Conservation (phyloP, 768 basidiomycete species). For the Amanita brunnescens region DNA sequence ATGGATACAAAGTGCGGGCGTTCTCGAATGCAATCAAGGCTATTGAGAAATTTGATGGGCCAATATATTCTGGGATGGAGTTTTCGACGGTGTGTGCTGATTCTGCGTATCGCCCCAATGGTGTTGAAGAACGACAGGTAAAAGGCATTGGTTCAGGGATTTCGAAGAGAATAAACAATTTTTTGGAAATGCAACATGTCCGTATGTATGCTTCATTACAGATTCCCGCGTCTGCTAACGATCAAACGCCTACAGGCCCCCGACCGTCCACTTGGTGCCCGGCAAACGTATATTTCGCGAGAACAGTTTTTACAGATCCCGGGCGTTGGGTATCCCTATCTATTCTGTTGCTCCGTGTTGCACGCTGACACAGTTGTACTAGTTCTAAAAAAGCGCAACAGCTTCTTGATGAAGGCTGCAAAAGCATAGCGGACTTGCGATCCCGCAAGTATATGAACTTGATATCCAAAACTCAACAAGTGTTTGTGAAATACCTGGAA, state of each 20-base stretch:
- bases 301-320: slow-evolving; percentile 29
- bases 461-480: slow-evolving; percentile 29
- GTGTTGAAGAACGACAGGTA: slow-evolving; percentile 12
- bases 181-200: slow-evolving; percentile 24
- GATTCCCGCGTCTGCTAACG: not conserved
- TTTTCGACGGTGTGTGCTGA: slow-evolving; percentile 24
- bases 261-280: not conserved
- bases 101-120: not conserved
- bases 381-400: slow-evolving; percentile 29
- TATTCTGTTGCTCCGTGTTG: slow-evolving; percentile 1
- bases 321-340: slow-evolving; percentile 37
- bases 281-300: slow-evolving; percentile 9
- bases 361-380: not conserved
- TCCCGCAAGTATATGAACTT: slow-evolving; percentile 27
- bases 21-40: slow-evolving; percentile 39
- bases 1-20: slow-evolving; percentile 41
- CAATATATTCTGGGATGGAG: slow-evolving; percentile 36
- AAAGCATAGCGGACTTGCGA: slow-evolving; percentile 30
- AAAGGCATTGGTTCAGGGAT: slow-evolving; percentile 27
- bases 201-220: slow-evolving; percentile 20
- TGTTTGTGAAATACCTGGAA: slow-evolving; percentile 31
- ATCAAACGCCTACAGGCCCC: not conserved
- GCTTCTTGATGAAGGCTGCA: slow-evolving; percentile 46
- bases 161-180: slow-evolving; percentile 29
- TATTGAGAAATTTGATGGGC: slow-evolving; percentile 30